Evolutionary conservation across 306 rosid species (phyloP).

Genomic region (Gillenia trifoliata): DNA sequence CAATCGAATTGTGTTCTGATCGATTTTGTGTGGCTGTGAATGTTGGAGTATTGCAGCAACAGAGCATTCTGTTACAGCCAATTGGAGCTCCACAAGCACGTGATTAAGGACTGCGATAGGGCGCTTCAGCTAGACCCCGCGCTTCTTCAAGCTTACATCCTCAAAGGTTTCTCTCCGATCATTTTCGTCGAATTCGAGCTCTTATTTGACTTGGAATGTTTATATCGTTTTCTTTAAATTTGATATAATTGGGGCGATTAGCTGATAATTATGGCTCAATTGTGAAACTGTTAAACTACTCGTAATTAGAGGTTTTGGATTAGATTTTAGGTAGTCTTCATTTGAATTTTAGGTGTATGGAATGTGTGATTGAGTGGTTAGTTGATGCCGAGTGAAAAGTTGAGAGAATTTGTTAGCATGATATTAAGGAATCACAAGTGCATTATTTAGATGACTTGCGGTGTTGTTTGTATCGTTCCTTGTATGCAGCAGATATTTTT

Average conservation of each 20-base stretch:
- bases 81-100: conserved; percentile 92
- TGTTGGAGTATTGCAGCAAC: conserved; percentile 50
- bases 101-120: conserved; percentile 81
- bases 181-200: conserved; percentile 7
- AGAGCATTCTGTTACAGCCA: conserved; percentile 90
- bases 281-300: neutral
- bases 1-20: conserved; percentile 2
- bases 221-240: neutral
- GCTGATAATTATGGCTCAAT: neutral
- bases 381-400: neutral
- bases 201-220: conserved; percentile 1
- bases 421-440: neutral
- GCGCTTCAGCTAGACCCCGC: conserved; percentile 77
- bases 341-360: neutral
- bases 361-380: neutral
- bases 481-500: neutral
- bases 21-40: conserved; percentile 17
- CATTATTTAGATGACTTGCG: neutral
- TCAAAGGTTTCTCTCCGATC: conserved; percentile 51
- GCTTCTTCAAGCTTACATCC: conserved; percentile 76
- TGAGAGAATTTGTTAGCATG: no score
- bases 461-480: neutral
- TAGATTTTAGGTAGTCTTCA: neutral
- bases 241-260: neutral
- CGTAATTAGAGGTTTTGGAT: neutral